Evolutionary conservation across 2,329 filamentous ascomycete species (phyloP).

Genomic region (Xylariaceae sp.): DNA sequence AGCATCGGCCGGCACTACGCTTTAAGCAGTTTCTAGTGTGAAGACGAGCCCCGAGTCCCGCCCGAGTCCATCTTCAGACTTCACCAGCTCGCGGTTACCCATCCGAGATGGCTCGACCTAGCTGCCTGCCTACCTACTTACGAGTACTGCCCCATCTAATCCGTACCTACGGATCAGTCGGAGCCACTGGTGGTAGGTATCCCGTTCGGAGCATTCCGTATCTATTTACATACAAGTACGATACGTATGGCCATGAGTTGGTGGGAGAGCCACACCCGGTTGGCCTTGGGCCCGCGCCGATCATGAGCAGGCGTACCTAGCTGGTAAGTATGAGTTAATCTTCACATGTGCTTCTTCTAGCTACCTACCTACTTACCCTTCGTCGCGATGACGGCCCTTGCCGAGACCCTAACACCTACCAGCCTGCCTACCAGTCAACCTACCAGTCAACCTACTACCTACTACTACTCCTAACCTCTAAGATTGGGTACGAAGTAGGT

Average conservation of each 20-base stretch:
- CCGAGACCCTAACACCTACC: neutral
- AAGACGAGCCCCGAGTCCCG: neutral
- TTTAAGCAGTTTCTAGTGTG: conserved; percentile 1
- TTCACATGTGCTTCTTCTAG: no score
- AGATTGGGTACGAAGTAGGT: neutral
- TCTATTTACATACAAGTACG: no score
- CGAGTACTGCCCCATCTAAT: neutral
- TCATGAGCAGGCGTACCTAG: no score
- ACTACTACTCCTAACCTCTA: neutral
- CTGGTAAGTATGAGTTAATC: no score
- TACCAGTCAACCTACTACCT: no score
- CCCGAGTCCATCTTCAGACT: neutral
- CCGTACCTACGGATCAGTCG: neutral
- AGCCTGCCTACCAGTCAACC: no score
- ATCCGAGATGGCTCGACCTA: neutral
- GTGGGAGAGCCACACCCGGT: no score
- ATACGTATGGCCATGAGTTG: no score
- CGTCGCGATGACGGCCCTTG: neutral
- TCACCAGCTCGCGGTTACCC: neutral
- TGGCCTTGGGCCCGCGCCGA: no score
- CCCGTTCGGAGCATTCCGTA: no score
- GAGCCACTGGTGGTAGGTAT: no score
- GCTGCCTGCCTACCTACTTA: neutral
- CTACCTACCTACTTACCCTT: no score
- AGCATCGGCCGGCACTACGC: conserved; percentile 9